Evolutionary conservation across 495 filamentous ascomycete genomes (phyloP).

Genomic region (Neurospora terricola): DNA sequence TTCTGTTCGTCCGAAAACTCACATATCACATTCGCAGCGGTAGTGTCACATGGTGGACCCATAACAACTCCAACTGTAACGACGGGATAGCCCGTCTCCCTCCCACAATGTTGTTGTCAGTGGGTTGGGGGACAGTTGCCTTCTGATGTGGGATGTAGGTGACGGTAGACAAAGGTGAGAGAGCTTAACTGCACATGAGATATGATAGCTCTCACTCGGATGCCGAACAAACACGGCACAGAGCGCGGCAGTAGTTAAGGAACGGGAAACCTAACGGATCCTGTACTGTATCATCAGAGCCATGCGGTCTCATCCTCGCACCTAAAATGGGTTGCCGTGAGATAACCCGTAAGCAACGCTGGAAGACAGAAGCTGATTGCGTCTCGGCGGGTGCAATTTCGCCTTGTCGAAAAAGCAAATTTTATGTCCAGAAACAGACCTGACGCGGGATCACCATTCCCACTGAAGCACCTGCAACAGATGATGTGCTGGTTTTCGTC

Average conservation of each 20-base stretch:
- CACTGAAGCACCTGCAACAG: neutral
- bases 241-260: neutral
- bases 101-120: neutral
- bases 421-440: neutral
- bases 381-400: neutral
- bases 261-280: neutral
- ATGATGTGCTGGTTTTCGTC: neutral
- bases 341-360: neutral
- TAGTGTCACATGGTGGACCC: neutral
- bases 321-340: neutral
- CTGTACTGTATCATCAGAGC: neutral
- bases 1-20: neutral
- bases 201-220: neutral
- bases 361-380: neutral
- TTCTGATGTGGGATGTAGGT: neutral
- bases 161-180: neutral
- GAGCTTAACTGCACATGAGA: neutral
- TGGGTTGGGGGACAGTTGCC: neutral
- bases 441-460: neutral
- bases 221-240: neutral
- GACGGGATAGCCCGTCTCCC: neutral
- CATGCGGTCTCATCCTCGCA: neutral
- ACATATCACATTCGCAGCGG: neutral
- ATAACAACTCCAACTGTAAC: neutral
- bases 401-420: neutral